Conservation (phyloP, 2,329 filamentous ascomycete genomes). For the Hymenoscyphus albidus region DNA sequence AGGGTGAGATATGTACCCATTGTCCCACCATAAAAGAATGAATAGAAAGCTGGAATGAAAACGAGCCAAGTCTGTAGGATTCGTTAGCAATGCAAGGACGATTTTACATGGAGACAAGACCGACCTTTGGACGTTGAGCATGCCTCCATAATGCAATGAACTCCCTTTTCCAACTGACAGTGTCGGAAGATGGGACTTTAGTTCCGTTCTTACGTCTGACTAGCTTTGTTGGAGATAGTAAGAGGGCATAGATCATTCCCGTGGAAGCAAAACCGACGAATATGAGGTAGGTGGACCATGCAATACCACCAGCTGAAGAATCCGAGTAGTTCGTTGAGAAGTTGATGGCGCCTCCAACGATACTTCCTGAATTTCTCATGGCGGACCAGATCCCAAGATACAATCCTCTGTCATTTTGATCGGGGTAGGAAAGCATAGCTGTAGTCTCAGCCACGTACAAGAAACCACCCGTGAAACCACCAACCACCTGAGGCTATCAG, state of each 20-base stretch:
- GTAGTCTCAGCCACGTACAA: conserved; percentile 38
- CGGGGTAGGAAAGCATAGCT: conserved; percentile 38
- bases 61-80: conserved; percentile 33
- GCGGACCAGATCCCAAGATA: conserved; percentile 60
- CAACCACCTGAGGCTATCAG: conserved; percentile 22
- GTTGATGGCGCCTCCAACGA: conserved; percentile 67
- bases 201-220: conserved; percentile 61
- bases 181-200: conserved; percentile 50
- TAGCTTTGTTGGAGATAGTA: conserved; percentile 52
- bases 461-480: conserved; percentile 28
- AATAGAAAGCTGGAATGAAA: conserved; percentile 37
- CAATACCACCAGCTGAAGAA: conserved; percentile 58
- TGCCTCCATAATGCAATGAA: conserved; percentile 49
- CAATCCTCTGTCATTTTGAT: conserved; percentile 35
- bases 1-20: conserved; percentile 45
- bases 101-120: conserved; percentile 14
- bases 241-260: conserved; percentile 33
- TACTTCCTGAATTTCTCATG: conserved; percentile 56
- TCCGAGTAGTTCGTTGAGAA: conserved; percentile 58
- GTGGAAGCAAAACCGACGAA: conserved; percentile 53
- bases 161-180: conserved; percentile 54
- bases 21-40: conserved; percentile 39
- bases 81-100: conserved; percentile 3
- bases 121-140: conserved; percentile 25
- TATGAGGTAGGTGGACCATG: conserved; percentile 62